Evolutionary conservation across 768 basidiomycete genomes (phyloP).

Genomic region (Ramaria sp.): DNA sequence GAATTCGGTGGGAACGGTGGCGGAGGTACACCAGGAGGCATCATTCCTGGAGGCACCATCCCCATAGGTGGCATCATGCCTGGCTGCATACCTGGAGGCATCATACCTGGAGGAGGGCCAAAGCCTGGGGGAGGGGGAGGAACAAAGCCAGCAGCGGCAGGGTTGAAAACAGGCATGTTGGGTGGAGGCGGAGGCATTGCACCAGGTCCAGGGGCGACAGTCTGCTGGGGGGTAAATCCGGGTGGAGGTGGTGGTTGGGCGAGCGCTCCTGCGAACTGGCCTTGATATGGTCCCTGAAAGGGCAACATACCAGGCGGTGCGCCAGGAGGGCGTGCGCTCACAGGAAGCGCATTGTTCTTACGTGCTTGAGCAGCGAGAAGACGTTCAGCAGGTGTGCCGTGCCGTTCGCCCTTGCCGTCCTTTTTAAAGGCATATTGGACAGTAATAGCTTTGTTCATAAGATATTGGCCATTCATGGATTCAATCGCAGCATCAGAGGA

Average conservation of each 20-base stretch:
- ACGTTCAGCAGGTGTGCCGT: slow-evolving; percentile 94
- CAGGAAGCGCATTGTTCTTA: slow-evolving; percentile 86
- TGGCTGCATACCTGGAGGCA: slow-evolving; percentile 11
- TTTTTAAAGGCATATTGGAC: slow-evolving; percentile 99
- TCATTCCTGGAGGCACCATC: slow-evolving; percentile 12
- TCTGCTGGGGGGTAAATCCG: slow-evolving; percentile 67
- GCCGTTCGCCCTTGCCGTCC: slow-evolving; percentile 95
- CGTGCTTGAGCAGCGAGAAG: slow-evolving; percentile 90
- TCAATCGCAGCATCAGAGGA: slow-evolving; percentile 93
- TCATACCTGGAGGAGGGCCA: slow-evolving; percentile 21
- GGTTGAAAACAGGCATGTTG: slow-evolving; percentile 36
- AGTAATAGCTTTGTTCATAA: slow-evolving; percentile 96
- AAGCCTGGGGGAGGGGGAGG: slow-evolving; percentile 57
- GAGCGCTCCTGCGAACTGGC: slow-evolving; percentile 88
- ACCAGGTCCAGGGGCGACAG: slow-evolving; percentile 29
- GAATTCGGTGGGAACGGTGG: background rate
- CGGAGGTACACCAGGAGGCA: slow-evolving; percentile 1
- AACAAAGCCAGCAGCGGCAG: slow-evolving; percentile 28
- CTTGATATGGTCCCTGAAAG: slow-evolving; percentile 70
- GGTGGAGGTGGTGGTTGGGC: slow-evolving; percentile 75
- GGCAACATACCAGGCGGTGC: slow-evolving; percentile 10
- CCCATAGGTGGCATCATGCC: slow-evolving; percentile 9
- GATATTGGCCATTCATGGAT: slow-evolving; percentile 93
- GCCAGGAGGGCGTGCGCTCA: slow-evolving; percentile 63
- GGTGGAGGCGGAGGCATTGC: slow-evolving; percentile 22